Percentiles rank a stretch among this genome's conserved stretches.
These are phyloP conservation scores for Licmophora abbreviata DNA, from an alignment of 108 stramenopile species.

Conservation along the genomic window DNA sequence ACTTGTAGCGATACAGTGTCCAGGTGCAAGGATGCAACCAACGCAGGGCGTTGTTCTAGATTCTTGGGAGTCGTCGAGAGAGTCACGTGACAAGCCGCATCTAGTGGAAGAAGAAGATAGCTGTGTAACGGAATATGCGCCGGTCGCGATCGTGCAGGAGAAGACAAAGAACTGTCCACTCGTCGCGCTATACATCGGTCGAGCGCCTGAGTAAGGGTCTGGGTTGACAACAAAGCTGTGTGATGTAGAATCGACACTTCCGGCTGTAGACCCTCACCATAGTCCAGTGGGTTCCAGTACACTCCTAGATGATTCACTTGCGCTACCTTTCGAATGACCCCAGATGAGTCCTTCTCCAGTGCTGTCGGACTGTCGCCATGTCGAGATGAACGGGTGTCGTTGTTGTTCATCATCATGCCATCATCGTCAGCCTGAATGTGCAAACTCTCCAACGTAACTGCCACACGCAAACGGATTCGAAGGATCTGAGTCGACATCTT, in stretches of 20 bases:
- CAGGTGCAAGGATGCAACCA: constrained; percentile 14
- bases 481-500: constrained; percentile 48
- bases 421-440: constrained; percentile 50
- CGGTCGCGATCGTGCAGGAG: constrained; percentile 11
- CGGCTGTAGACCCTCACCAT: constrained; percentile 19
- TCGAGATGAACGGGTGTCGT: too few relatives aligned
- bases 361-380: not conserved
- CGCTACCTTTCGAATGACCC: constrained; percentile 35
- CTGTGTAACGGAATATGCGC: constrained; percentile 23
- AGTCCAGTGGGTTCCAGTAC: constrained; percentile 46
- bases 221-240: not conserved
- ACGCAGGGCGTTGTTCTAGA: constrained; percentile 15
- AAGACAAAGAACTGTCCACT: constrained; percentile 15
- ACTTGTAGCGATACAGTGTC: constrained; percentile 22
- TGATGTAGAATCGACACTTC: constrained; percentile 34
- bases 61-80: constrained; percentile 27
- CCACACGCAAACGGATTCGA: constrained; percentile 42
- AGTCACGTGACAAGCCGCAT: constrained; percentile 22
- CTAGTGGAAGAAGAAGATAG: constrained; percentile 41
- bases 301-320: constrained; percentile 57
- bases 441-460: constrained; percentile 55
- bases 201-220: constrained; percentile 19
- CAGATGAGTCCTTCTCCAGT: not conserved
- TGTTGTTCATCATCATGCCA: not conserved
- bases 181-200: constrained; percentile 36